Evolutionary conservation across 345 rosid genomes (phyloP).

Genomic region (Gossypium mustelinum): DNA sequence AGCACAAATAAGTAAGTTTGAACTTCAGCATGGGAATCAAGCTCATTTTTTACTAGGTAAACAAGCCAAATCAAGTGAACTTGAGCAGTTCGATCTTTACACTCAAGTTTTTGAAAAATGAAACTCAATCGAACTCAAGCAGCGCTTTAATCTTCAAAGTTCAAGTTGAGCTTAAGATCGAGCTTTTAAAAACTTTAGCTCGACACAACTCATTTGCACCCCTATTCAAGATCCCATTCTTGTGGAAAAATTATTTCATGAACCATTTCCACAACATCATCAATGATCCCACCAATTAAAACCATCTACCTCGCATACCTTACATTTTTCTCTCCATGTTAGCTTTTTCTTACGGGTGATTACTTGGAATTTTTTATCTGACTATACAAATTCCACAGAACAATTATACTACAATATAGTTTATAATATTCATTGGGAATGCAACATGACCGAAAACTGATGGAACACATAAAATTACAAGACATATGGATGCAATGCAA

Average conservation of each 20-base stretch:
- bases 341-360: no score
- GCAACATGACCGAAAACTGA: not conserved
- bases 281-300: no score
- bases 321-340: no score
- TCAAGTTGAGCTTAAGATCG: no score
- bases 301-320: no score
- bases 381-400: no score
- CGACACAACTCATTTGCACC: not conserved
- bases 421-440: not conserved
- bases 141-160: not conserved
- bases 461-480: not conserved
- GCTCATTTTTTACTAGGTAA: not conserved
- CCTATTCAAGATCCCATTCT: not conserved
- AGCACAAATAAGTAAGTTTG: not conserved
- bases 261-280: no score
- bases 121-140: not conserved
- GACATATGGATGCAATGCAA: not conserved
- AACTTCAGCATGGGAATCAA: not conserved
- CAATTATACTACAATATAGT: not conserved
- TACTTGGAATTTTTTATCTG: no score
- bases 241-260: no score
- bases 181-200: not conserved
- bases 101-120: not conserved
- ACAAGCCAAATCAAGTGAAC: not conserved
- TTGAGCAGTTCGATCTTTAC: not conserved